Percentiles rank a stretch among this genome's conserved stretches.
These are phyloP conservation scores for Fomitopsis pulvina DNA, from an alignment of 768 basidiomycete genomes.

Conservation along the genomic window DNA sequence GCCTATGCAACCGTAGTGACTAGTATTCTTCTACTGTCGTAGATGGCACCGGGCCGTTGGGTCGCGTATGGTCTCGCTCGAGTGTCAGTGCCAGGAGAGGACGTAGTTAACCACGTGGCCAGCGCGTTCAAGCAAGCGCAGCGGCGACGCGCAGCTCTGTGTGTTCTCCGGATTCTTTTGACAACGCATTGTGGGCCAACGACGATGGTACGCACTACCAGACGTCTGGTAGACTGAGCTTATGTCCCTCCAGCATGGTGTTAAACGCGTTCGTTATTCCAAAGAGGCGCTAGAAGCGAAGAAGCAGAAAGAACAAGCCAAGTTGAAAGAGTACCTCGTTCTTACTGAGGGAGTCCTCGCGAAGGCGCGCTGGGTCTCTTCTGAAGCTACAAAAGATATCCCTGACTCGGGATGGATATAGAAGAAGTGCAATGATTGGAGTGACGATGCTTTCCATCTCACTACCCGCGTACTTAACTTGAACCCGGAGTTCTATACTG, in stretches of 20 bases:
- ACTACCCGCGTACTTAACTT: conserved; percentile 72
- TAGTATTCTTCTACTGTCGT: background rate
- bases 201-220: background rate
- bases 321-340: conserved; percentile 69
- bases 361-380: conserved; percentile 36
- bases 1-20: background rate
- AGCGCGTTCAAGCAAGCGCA: no score
- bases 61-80: background rate
- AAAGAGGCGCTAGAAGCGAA: conserved; percentile 58
- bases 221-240: background rate
- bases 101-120: background rate
- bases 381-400: conserved; percentile 4
- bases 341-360: conserved; percentile 58
- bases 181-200: no score
- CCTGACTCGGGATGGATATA: conserved; percentile 24
- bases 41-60: background rate
- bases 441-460: conserved; percentile 65
- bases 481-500: conserved; percentile 94
- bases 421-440: conserved; percentile 68
- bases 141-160: no score
- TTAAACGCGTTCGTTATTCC: conserved; percentile 56
- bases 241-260: conserved; percentile 46
- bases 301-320: conserved; percentile 63
- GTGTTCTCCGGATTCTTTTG: no score
- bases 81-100: background rate